Evolutionary conservation across 371 early-diverging fungal species (phyloP), one percentile per base, ranked within the genome.

Genomic region (Umbelopsis sp.): DNA sequence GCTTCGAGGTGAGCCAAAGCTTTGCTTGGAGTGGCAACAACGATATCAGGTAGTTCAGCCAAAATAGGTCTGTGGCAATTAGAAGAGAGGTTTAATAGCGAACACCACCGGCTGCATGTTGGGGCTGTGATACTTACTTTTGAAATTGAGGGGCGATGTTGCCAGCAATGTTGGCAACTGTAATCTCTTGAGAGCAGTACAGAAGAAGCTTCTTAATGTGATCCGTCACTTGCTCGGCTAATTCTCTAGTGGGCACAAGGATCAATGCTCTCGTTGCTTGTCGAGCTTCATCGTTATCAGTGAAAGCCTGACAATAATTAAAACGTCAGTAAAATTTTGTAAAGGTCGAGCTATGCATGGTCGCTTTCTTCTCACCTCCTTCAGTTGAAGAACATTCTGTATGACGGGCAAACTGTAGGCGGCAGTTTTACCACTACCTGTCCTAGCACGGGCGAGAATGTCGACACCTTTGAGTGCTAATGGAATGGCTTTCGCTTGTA

Each of bases 371-470:
- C 73, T 67, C 74, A 86, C 89, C 73, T 89, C 87, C 79, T 94
- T 93, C 20, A 77, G 71, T 3, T 76, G 67, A 45, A 99, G 83
- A 9, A 97, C 91, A 77, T 94, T 93, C 79, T 99, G 96, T 46
- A 99, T 74, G 14, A 98, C 86, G 1, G 99, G 99, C 48, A 99
- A 77, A 63, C 94, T 88, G 85, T 98, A 99, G 1, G 99, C 97
- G 14, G 95, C 94, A 16, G 99, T 99, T 80, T 99, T 99, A 68
- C 99, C 99, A 69, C 95, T 95, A 50, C 99, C 99, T 1, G 99
- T 99, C 44, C 96, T 84, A n/a, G 99, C 99, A 67, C 95, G 87
- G n/a, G 96, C 98, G 63, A 99, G 87, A 62, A 99, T 89, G 76
- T 99, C 99, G 75, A 96, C 96, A 25, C 98, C 97, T n/a, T 93